Percentiles rank a stretch among this genome's conserved stretches.
Conservation (phyloP, 2,329 filamentous ascomycete species). For the Colletotrichum siamense region DNA sequence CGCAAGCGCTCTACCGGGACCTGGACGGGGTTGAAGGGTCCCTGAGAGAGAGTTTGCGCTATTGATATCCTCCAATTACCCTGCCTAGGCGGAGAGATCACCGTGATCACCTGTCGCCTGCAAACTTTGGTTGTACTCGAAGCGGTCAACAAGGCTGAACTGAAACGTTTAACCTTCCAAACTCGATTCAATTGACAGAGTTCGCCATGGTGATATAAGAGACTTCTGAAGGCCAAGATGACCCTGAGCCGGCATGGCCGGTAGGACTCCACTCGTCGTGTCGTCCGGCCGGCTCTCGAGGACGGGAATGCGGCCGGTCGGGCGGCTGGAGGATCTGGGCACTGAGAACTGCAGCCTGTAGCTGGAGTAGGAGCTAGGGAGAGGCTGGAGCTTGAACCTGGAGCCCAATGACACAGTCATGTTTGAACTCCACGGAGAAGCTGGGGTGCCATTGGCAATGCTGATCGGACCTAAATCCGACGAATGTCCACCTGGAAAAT, state of each 20-base stretch:
- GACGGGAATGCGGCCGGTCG: neutral
- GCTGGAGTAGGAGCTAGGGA: neutral
- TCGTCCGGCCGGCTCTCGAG: neutral
- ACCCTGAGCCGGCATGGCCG: neutral
- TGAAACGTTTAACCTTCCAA: slow-evolving; percentile 1
- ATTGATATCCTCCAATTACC: slow-evolving; percentile 13
- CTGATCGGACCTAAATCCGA: slow-evolving; percentile 2
- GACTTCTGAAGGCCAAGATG: neutral
- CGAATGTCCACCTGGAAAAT: neutral
- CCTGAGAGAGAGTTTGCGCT: slow-evolving; percentile 15
- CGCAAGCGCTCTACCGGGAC: neutral
- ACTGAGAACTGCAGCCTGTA: neutral
- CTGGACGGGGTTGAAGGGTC: slow-evolving; percentile 5
- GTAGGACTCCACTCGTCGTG: neutral
- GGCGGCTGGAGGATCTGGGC: neutral
- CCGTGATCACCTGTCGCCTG: slow-evolving; percentile 14
- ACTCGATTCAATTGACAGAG: neutral
- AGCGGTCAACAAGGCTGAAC: slow-evolving; percentile 20
- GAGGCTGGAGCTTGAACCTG: neutral
- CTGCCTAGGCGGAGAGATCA: slow-evolving; percentile 11
- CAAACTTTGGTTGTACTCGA: neutral
- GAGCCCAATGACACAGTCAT: neutral
- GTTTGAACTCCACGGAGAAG: neutral
- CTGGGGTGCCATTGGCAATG: neutral
- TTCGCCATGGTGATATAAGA: slow-evolving; percentile 14